Evolutionary conservation across 768 basidiomycete genomes (phyloP).

Genomic region (Suillus cothurnatus): DNA sequence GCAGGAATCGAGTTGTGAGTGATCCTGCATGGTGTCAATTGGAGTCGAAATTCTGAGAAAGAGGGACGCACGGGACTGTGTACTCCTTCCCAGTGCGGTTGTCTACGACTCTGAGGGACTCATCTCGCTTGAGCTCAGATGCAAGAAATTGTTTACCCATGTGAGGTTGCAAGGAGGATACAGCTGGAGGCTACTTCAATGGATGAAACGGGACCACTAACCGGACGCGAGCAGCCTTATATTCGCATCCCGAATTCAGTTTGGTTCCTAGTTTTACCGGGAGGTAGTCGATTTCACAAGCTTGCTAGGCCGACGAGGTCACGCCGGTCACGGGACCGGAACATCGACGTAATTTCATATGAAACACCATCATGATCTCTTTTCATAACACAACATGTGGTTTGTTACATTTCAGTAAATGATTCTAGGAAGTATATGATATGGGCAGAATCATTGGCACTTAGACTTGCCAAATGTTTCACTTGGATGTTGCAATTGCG

Average conservation of each 20-base stretch:
- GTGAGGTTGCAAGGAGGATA: background rate
- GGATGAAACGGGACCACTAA: background rate
- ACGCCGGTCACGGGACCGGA: background rate
- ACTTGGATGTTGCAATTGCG: background rate
- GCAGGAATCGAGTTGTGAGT: slow-evolving; percentile 78
- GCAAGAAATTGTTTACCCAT: slow-evolving; percentile 31
- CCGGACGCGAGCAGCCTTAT: slow-evolving; percentile 1
- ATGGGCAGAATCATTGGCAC: background rate
- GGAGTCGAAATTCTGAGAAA: background rate
- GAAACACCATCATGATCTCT: background rate
- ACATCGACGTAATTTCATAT: background rate
- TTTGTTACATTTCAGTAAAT: background rate
- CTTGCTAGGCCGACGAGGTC: background rate
- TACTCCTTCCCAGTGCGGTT: slow-evolving; percentile 85
- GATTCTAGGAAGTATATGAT: background rate
- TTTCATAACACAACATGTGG: background rate
- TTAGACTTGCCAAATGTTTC: background rate
- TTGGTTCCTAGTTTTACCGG: background rate
- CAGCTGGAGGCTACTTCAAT: background rate
- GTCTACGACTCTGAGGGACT: slow-evolving; percentile 68
- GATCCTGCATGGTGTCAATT: slow-evolving; percentile 50
- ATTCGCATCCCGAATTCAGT: background rate
- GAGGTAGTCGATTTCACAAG: background rate
- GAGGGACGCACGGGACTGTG: slow-evolving; percentile 64
- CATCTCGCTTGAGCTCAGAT: slow-evolving; percentile 19